phyloP scores from a whole-genome alignment of 768 basidiomycete species.

The Suillus sp. region DNA sequence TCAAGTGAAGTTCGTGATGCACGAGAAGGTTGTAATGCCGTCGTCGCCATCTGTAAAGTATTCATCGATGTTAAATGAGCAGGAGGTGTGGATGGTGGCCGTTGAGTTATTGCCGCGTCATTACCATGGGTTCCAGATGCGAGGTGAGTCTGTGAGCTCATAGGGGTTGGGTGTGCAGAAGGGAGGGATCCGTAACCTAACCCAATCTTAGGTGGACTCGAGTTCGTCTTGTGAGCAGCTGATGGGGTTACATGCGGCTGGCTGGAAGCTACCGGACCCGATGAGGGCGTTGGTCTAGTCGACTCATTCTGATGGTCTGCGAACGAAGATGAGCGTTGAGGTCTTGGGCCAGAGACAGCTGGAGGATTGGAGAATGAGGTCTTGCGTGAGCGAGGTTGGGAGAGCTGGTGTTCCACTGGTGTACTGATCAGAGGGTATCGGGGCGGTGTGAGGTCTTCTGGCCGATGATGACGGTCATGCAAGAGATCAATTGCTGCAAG shows the following conservation, averaged over 20 bases:
- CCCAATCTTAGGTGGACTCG: slow-evolving; percentile 21
- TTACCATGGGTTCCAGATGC: slow-evolving; percentile 17
- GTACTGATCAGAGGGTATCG: slow-evolving; percentile 1
- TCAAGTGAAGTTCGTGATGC: slow-evolving; percentile 1
- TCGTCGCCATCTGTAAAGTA: slow-evolving; percentile 20
- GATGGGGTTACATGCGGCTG: slow-evolving; percentile 26
- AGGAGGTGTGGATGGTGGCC: slow-evolving; percentile 22
- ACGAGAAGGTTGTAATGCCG: slow-evolving; percentile 33
- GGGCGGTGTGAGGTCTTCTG: neutral
- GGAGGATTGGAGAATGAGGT: slow-evolving; percentile 25
- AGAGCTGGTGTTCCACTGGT: slow-evolving; percentile 16
- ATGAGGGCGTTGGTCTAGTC: neutral
- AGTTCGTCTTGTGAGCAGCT: slow-evolving; percentile 17
- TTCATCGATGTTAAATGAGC: slow-evolving; percentile 26
- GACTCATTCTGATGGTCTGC: slow-evolving; percentile 27
- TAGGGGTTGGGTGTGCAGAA: slow-evolving; percentile 30
- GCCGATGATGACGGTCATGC: slow-evolving; percentile 20
- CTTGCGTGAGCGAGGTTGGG: slow-evolving; percentile 30
- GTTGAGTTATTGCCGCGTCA: slow-evolving; percentile 20
- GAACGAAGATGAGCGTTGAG: slow-evolving; percentile 32
- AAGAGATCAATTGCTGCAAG: slow-evolving; percentile 25
- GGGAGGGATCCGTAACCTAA: slow-evolving; percentile 15
- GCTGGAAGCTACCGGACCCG: slow-evolving; percentile 10
- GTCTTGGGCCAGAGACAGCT: slow-evolving; percentile 30
- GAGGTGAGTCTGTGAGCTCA: slow-evolving; percentile 16